These are phyloP conservation scores for Lepidium sativum DNA, from an alignment of 345 rosid genomes.

Conservation along the genomic window DNA sequence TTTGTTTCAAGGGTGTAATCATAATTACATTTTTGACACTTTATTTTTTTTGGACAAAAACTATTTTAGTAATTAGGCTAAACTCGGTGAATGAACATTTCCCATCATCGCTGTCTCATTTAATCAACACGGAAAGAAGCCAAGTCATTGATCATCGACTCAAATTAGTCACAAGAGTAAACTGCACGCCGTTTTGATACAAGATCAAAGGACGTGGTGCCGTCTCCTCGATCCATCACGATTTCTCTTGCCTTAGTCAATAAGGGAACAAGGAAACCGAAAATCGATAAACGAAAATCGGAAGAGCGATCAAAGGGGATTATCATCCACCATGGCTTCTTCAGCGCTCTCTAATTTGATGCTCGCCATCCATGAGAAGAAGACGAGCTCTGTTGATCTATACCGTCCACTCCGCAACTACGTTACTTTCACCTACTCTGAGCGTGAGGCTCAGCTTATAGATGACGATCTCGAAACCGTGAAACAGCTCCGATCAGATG, in stretches of 20 bases:
- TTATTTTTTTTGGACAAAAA: no score
- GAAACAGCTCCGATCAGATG: slow-evolving; percentile 66
- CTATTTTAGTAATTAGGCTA: no score
- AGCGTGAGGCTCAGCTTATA: slow-evolving; percentile 88
- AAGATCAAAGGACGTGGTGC: neutral
- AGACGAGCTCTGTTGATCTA: slow-evolving; percentile 62
- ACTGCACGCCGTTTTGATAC: slow-evolving; percentile 8
- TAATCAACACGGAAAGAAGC: no score
- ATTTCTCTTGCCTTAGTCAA: slow-evolving; percentile 14
- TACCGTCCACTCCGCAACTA: slow-evolving; percentile 95
- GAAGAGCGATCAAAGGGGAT: slow-evolving; percentile 10
- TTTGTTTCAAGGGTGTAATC: no score
- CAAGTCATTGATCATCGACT: neutral
- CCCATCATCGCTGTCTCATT: neutral
- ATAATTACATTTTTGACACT: no score
- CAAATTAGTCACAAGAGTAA: neutral
- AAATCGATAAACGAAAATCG: neutral
- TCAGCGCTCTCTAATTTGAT: slow-evolving; percentile 63
- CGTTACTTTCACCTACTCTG: slow-evolving; percentile 69
- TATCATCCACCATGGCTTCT: slow-evolving; percentile 42
- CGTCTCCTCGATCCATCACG: neutral
- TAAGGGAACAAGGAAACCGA: slow-evolving; percentile 14
- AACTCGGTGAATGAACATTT: neutral
- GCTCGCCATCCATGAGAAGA: slow-evolving; percentile 94
- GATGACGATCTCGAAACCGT: slow-evolving; percentile 86